These are phyloP conservation scores for Marasmius fiardii DNA, from an alignment of 1,284 basidiomycete genomes.

Conservation along the genomic window DNA sequence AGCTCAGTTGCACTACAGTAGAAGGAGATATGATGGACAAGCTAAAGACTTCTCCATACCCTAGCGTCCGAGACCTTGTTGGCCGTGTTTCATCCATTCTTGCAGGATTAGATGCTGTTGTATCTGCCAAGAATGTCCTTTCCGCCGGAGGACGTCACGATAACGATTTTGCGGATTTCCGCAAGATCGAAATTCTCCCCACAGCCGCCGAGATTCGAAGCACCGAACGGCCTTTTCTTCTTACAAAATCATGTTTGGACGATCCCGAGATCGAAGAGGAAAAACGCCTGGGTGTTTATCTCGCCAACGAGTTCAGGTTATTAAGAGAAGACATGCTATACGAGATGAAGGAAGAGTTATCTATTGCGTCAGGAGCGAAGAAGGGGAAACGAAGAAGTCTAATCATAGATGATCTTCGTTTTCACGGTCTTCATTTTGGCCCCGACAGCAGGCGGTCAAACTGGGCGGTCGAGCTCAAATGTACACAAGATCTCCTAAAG, in stretches of 20 bases:
- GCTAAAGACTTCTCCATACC: slow-evolving; percentile 33
- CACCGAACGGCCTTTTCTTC: slow-evolving; percentile 42
- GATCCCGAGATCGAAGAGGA: slow-evolving; percentile 35
- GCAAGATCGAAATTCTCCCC: slow-evolving; percentile 54
- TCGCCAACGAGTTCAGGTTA: slow-evolving; percentile 65
- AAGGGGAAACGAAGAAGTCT: slow-evolving; percentile 42
- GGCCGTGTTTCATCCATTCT: slow-evolving; percentile 42
- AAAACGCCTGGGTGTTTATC: slow-evolving; percentile 39
- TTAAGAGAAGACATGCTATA: slow-evolving; percentile 64
- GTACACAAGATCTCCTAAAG: slow-evolving; percentile 37
- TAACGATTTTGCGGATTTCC: slow-evolving; percentile 59
- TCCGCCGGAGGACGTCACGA: slow-evolving; percentile 62
- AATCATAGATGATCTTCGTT: slow-evolving; percentile 35
- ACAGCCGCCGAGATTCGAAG: slow-evolving; percentile 53
- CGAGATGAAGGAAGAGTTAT: slow-evolving; percentile 60
- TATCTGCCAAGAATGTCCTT: slow-evolving; percentile 20
- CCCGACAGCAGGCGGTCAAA: slow-evolving; percentile 29
- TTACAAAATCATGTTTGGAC: slow-evolving; percentile 38
- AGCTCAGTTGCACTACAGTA: slow-evolving; percentile 30
- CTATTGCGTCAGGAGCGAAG: slow-evolving; percentile 40
- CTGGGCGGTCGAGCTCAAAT: slow-evolving; percentile 46
- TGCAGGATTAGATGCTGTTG: slow-evolving; percentile 19
- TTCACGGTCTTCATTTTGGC: slow-evolving; percentile 30
- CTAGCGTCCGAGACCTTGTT: slow-evolving; percentile 30
- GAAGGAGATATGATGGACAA: slow-evolving; percentile 33